Base-by-base conservation (phyloP, 768 basidiomycete species). In the Mycena sanguinolenta region DNA sequence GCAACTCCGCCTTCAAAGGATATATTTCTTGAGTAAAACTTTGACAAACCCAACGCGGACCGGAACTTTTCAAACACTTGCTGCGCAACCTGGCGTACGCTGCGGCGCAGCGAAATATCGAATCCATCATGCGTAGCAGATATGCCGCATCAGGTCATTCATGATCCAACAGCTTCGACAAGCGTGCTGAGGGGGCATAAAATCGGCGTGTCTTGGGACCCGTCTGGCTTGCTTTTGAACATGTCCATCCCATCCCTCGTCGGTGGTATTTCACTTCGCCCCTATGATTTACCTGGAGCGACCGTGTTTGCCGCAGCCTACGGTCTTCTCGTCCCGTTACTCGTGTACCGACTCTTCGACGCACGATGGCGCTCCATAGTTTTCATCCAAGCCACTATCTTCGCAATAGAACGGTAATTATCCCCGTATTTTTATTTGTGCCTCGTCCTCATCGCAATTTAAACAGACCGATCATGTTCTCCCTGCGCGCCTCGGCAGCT, bases 201-300 rank as follows among this genome's bases (percentile, higher is more conserved):
- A 34, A 5, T 7, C 13, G 13, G 83, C 85, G 75, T 95, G 91
- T n/a, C 3, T 46, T 46, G 13, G 10, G 19, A 34, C 21, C 44
- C 17, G 17, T 46, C 44, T 27, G n/a, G n/a, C n/a, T n/a, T n/a
- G n/a, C 25, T 10, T n/a, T 23, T 23, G 8, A 25, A 13, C 23
- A 73, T 73, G 72, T 63, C 64, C 60, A 21, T 50, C 14, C 72
- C 72, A 3, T n/a, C 67, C 23, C 59, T 73, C 54, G 60, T 73
- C 30, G 72, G 72, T 21, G 72, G 72, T 30, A 60, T 63, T 38
- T 59, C 52, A 4, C 25, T 73, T 21, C 67, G 67, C 27, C 19
- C 44, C n/a, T 72, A 69, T n/a, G 72, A 69, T 44, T 25, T 73
- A 36, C 58, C 67, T 21, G 53, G 23, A 13, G 32, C 58, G 2